Conservation (phyloP, 129 eudicot species). For the Helichrysum umbraculigerum region DNA sequence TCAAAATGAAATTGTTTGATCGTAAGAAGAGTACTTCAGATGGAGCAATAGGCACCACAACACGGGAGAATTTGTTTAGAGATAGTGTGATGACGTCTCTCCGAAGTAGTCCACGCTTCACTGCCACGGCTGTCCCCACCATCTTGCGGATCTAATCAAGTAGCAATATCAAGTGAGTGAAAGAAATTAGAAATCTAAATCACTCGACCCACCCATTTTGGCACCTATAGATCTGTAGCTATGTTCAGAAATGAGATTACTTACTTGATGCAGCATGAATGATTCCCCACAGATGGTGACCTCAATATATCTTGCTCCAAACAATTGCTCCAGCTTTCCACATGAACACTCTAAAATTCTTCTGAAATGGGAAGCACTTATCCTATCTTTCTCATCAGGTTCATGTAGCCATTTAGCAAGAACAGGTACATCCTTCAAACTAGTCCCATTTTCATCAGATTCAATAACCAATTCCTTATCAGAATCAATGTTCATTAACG, state of each 20-base stretch:
- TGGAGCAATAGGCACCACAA: slow-evolving; percentile 86
- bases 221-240: slow-evolving; percentile 11
- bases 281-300: slow-evolving; percentile 89
- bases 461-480: slow-evolving; percentile 20
- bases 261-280: slow-evolving; percentile 98
- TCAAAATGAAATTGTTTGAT: slow-evolving; percentile 66
- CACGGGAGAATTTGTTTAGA: slow-evolving; percentile 70
- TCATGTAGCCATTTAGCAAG: slow-evolving; percentile 88
- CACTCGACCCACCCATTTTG: not conserved
- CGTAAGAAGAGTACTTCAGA: slow-evolving; percentile 76
- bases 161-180: not conserved
- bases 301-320: slow-evolving; percentile 62
- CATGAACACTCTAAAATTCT: slow-evolving; percentile 76
- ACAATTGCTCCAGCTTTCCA: slow-evolving; percentile 66
- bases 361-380: slow-evolving; percentile 84
- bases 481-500: slow-evolving; percentile 4
- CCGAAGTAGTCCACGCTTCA: slow-evolving; percentile 78
- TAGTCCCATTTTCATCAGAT: slow-evolving; percentile 28
- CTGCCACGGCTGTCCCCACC: slow-evolving; percentile 93
- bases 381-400: slow-evolving; percentile 70
- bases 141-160: slow-evolving; percentile 83
- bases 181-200: not conserved
- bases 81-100: slow-evolving; percentile 64
- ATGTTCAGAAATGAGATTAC: slow-evolving; percentile 22
- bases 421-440: slow-evolving; percentile 30